Evolutionary conservation across 2,329 filamentous ascomycete genomes (phyloP), one percentile per base, ranked within the genome.

Genomic region (Diaporthe citrichinensis): DNA sequence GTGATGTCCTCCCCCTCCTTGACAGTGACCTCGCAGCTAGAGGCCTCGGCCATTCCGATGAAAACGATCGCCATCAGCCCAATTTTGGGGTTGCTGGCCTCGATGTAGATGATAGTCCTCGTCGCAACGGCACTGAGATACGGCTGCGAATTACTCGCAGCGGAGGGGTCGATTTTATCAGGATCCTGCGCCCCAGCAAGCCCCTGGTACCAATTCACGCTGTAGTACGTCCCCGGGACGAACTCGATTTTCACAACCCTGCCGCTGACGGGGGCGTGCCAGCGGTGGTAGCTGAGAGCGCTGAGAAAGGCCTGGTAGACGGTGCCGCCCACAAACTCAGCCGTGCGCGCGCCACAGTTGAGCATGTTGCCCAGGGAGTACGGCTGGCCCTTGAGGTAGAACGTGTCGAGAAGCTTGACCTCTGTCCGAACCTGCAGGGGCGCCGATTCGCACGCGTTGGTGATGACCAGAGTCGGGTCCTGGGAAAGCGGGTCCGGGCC

Each of bases 281-380:
- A 92, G 31, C 90, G 87, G 81, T 92, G 91, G 80, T 92, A 92
- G 75, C 87, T 90, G 59, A 91, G 79, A 3, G 90, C 88, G 46
- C 86, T 89, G 2, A 92, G 83, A 79, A 91, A 92, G 0, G 90
- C 91, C 76, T 92, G 90, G 80, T 92, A 92, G 8, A 92, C 82
- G 0, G 89, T 91, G 0, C 88, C 89, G 2, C 87, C 87, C 20
- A 86, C 85, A 78, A 92, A 92, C 3, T 88, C 80, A 14, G 86
- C 83, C 2, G 87, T 82, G 12, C 86, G 77, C 0, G 83, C 75
- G 65, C 91, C 88, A 77, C 88, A 83, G 3, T 82, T 86, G 3
- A 92, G 84, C 86, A 90, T 90, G 78, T 90, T 86, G 0, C 83
- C 78, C 3, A 90, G 79, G 0, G 88, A 90, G 81, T 92, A 92